phyloP scores from a whole-genome alignment of 805 yeast species.

The Helenozyma rhizophorensis region DNA sequence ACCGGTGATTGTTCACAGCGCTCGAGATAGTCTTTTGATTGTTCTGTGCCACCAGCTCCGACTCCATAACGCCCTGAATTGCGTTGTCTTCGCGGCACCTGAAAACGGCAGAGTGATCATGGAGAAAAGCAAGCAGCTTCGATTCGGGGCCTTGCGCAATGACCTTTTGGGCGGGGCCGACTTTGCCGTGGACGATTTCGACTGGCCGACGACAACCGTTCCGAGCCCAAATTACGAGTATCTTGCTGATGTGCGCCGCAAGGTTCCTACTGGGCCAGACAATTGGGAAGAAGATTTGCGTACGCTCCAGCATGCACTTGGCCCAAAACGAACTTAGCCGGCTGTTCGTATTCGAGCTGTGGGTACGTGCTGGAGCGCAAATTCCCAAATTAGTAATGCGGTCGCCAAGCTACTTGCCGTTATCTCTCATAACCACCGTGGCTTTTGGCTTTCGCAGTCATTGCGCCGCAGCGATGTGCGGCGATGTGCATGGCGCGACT shows the following conservation, averaged over 20 bases:
- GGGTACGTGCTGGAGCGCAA: too few species aligned
- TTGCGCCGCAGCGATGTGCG: not conserved
- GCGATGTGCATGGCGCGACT: not conserved
- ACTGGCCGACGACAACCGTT: conserved; percentile 10
- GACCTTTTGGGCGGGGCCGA: not conserved
- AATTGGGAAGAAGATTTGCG: too few species aligned
- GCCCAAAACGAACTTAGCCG: too few species aligned
- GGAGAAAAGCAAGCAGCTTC: conserved; percentile 22
- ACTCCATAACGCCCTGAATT: conserved; percentile 9
- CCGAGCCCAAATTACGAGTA: conserved; percentile 5
- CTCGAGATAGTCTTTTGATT: conserved; percentile 8
- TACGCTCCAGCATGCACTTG: not conserved
- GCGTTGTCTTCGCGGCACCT: conserved; percentile 16
- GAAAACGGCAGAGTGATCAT: conserved; percentile 23
- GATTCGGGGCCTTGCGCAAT: conserved; percentile 3
- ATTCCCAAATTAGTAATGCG: too few species aligned
- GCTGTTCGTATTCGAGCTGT: too few species aligned
- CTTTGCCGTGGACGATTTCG: conserved; percentile 12
- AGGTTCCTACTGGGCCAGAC: too few species aligned
- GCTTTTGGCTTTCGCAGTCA: too few species aligned
- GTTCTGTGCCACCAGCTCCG: conserved; percentile 16
- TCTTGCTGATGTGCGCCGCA: too few species aligned
- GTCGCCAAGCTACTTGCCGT: too few species aligned
- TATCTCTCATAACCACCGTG: too few species aligned
- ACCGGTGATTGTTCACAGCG: conserved; percentile 23